Percentiles rank a stretch among this genome's conserved stretches.
These are phyloP conservation scores for Venturia aucupariae DNA, from an alignment of 2,329 filamentous ascomycete genomes.

Conservation along the genomic window DNA sequence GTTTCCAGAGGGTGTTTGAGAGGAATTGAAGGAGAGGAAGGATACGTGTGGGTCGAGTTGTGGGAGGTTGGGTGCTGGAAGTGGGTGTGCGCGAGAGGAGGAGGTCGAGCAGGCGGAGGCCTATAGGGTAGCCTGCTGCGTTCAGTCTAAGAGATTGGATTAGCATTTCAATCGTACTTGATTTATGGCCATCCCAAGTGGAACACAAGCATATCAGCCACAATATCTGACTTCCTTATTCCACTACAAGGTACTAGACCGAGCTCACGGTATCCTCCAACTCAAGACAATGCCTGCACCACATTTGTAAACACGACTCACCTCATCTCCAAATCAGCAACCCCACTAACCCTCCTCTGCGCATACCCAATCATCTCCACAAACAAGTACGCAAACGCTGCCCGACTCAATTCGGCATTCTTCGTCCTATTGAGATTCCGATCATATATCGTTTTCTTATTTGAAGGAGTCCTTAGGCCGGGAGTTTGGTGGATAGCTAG, in stretches of 20 bases:
- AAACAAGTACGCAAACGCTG: constrained; percentile 93
- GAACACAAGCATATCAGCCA: too few species aligned
- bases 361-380: constrained; percentile 95
- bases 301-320: constrained; percentile 38
- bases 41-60: constrained; percentile 70
- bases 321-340: constrained; percentile 89
- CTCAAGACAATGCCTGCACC: too few species aligned
- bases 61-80: constrained; percentile 23
- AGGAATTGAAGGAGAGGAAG: constrained; percentile 91
- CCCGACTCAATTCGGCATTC: constrained; percentile 79
- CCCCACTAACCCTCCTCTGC: constrained; percentile 79
- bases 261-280: too few species aligned
- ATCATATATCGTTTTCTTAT: constrained; percentile 97
- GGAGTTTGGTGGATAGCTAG: constrained; percentile 15
- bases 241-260: too few species aligned
- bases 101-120: constrained; percentile 88
- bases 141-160: constrained; percentile 56
- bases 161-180: not conserved
- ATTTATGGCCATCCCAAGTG: too few species aligned
- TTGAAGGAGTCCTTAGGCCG: constrained; percentile 79
- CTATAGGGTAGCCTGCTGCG: constrained; percentile 84
- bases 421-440: constrained; percentile 84
- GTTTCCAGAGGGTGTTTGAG: constrained; percentile 82
- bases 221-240: too few species aligned
- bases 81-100: constrained; percentile 61